Evolutionary conservation across 495 filamentous ascomycete species (phyloP), one percentile per base, ranked within the genome.

Genomic region (Wilcoxina mikolae): DNA sequence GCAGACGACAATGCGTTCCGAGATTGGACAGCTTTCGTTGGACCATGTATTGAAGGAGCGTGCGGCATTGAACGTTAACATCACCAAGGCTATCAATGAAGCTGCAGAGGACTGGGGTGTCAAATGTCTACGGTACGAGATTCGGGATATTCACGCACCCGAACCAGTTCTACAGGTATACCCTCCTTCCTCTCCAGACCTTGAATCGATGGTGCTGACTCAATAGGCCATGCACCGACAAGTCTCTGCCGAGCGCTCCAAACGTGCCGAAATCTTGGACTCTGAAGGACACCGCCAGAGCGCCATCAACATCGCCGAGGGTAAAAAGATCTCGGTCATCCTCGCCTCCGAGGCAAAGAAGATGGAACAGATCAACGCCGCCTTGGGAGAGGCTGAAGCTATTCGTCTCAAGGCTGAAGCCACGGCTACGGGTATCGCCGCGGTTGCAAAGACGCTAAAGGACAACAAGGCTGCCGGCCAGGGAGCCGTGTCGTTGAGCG

Each of bases 21-120:
- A 98, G 68, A 98, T 98, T 66, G 91, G 91, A 56, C 88, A 95
- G 62, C 77, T 98, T 17, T 85, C 89, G 0, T 83, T 98, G 61
- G 91, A 98, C 70, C 89, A 96, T 71, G 91, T 98, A 35, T 76
- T 98, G 22, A 94, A 95, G 65, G 91, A 98, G 75, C 87, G 91
- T 50, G 83, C 89, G 1, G 84, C 83, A 2, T 83, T 98, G 53
- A 98, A 98, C 73, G 85, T 78, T 59, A 96, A 98, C 70, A 98
- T 98, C 68, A 98, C 91, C 15, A 79, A 84, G 52, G 93, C 93
- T 17, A 95, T 98, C 75, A 98, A 98, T 71, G 91, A 96, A 65
- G 93, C 91, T 0, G 88, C 93, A 0, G 82, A 88, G 55, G 89
- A 87, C 48, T 98, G 91, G 91, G 91, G 91, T 54, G 87, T 98